Evolutionary conservation across 805 yeast genomes (phyloP).

Genomic region (Saccharomycopsis fibuligera): DNA sequence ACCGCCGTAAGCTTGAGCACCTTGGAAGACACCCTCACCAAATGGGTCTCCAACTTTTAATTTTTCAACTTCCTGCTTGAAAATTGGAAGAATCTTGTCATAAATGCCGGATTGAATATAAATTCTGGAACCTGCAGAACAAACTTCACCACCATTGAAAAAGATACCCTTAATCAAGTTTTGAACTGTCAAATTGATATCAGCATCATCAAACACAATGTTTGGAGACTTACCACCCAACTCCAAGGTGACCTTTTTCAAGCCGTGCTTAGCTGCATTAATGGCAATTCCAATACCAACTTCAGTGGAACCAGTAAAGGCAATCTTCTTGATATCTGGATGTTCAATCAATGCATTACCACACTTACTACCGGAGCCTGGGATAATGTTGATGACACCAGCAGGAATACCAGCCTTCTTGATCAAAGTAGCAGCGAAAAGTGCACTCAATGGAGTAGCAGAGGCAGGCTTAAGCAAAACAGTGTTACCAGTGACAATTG

Average conservation of each 20-base stretch:
- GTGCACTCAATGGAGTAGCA: slow-evolving; percentile 60
- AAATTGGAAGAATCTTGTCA: slow-evolving; percentile 63
- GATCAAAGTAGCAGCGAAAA: slow-evolving; percentile 45
- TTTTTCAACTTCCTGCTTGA: slow-evolving; percentile 45
- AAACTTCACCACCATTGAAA: slow-evolving; percentile 93
- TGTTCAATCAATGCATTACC: slow-evolving; percentile 56
- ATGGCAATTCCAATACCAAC: slow-evolving; percentile 77
- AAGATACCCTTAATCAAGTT: slow-evolving; percentile 77
- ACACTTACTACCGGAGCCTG: slow-evolving; percentile 56
- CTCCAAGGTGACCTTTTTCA: slow-evolving; percentile 90
- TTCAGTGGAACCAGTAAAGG: slow-evolving; percentile 96
- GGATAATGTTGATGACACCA: slow-evolving; percentile 56
- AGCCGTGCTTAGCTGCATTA: slow-evolving; percentile 70
- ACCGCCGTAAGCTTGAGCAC: slow-evolving; percentile 81
- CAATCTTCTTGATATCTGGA: slow-evolving; percentile 60
- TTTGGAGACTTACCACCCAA: slow-evolving; percentile 96
- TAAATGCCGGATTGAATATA: slow-evolving; percentile 82
- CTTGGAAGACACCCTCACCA: slow-evolving; percentile 72
- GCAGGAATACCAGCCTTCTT: slow-evolving; percentile 58
- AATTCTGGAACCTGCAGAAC: slow-evolving; percentile 91
- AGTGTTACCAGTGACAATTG: slow-evolving; percentile 61
- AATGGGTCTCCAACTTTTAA: slow-evolving; percentile 80
- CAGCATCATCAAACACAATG: slow-evolving; percentile 80
- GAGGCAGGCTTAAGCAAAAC: slow-evolving; percentile 60
- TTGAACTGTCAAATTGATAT: slow-evolving; percentile 68